phyloP scores from a whole-genome alignment of 2,329 filamentous ascomycete species.

The Fusarium ambrosium region DNA sequence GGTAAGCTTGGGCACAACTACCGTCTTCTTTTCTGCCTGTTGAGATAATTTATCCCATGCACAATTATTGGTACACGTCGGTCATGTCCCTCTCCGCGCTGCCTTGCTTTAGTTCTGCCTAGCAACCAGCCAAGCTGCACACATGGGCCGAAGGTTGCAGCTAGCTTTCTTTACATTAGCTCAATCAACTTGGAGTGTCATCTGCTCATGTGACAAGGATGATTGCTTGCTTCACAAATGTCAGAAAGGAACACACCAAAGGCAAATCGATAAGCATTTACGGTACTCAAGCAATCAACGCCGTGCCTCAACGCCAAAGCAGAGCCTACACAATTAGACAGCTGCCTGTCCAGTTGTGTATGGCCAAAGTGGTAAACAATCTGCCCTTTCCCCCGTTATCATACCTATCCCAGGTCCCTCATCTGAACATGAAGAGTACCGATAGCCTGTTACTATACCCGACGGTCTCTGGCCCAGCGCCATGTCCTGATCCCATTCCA shows the following conservation, averaged over 20 bases:
- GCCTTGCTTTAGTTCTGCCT: background rate
- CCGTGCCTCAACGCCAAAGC: background rate
- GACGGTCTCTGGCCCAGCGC: constrained; percentile 1
- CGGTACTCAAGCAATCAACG: background rate
- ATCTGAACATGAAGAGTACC: background rate
- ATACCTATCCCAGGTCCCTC: background rate
- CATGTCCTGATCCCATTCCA: background rate
- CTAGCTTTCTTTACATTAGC: background rate
- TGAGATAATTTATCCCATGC: constrained; percentile 2
- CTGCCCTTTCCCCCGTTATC: background rate
- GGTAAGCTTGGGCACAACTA: background rate
- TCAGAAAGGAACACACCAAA: background rate
- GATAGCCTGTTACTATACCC: background rate
- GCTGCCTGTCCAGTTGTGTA: background rate
- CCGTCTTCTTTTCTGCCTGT: background rate
- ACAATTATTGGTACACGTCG: constrained; percentile 1
- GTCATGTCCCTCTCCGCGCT: background rate
- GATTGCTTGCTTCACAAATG: background rate
- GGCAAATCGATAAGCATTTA: background rate
- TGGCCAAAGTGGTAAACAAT: background rate
- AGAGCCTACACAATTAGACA: background rate
- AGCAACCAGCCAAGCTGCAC: background rate
- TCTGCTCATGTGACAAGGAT: background rate
- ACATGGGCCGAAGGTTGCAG: background rate
- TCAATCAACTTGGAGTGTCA: background rate